Percentiles rank a stretch among this genome's conserved stretches.
Conservation (phyloP, 768 basidiomycete species). For the Grammothele lineata region DNA sequence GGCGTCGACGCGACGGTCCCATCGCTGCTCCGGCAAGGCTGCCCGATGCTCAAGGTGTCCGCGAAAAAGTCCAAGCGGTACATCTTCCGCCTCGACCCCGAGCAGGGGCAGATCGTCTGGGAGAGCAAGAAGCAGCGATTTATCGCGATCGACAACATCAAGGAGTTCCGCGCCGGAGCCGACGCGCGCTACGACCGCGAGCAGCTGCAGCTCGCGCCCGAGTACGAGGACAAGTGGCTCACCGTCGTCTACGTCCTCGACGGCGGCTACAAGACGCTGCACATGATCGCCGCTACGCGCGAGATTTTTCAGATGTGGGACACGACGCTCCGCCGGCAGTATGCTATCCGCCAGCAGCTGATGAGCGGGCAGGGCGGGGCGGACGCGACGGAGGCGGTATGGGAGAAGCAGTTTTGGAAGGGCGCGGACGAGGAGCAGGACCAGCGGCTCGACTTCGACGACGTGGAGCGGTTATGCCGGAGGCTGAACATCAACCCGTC, state of each 20-base stretch:
- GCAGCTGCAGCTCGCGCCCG: conserved; percentile 59
- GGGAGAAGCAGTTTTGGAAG: conserved; percentile 85
- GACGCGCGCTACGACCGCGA: conserved; percentile 70
- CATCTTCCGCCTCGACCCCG: conserved; percentile 69
- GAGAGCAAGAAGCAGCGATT: conserved; percentile 66
- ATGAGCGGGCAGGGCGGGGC: conserved; percentile 63
- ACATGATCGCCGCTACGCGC: conserved; percentile 68
- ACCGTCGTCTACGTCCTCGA: conserved; percentile 80
- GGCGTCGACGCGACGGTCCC: conserved; percentile 49
- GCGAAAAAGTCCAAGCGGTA: conserved; percentile 70
- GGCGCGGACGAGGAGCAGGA: conserved; percentile 56
- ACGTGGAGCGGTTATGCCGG: conserved; percentile 67
- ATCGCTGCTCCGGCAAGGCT: conserved; percentile 53
- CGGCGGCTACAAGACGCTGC: conserved; percentile 79
- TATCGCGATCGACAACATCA: conserved; percentile 80
- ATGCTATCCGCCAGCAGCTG: conserved; percentile 62
- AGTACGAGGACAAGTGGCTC: conserved; percentile 72
- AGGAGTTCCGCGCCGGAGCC: conserved; percentile 74
- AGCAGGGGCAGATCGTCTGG: conserved; percentile 79
- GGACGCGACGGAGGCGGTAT: conserved; percentile 61
- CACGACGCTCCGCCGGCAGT: conserved; percentile 56
- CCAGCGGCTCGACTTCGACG: conserved; percentile 61
- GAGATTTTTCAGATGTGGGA: conserved; percentile 65
- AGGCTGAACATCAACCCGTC: conserved; percentile 63
- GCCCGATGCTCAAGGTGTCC: conserved; percentile 80